Conservation (phyloP, 2,329 filamentous ascomycete species). For the Pseudocercospora eumusae region DNA sequence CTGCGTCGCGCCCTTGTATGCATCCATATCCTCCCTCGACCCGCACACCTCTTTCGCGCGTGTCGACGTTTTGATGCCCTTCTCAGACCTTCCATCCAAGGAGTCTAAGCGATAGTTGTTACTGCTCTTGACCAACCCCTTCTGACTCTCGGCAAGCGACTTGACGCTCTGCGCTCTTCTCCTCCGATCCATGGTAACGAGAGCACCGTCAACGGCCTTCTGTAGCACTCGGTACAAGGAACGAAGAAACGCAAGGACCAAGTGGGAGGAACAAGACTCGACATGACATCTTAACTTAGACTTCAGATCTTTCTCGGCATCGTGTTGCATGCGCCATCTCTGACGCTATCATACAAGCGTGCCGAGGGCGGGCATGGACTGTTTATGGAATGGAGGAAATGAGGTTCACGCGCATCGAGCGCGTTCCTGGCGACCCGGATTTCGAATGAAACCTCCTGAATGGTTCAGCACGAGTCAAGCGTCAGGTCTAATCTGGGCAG, state of each 20-base stretch:
- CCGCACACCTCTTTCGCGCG: constrained; percentile 1
- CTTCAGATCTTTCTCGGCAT: constrained; percentile 4
- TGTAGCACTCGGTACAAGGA: background rate
- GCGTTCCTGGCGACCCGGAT: constrained; percentile 5
- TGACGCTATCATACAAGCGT: constrained; percentile 1
- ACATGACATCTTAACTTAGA: background rate
- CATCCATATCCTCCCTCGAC: background rate
- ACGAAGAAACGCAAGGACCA: background rate
- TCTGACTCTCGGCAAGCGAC: constrained; percentile 6
- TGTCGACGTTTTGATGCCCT: background rate
- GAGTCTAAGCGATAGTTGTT: constrained; percentile 4
- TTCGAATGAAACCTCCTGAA: background rate
- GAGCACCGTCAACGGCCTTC: background rate
- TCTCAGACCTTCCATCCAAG: constrained; percentile 5
- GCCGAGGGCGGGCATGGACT: background rate
- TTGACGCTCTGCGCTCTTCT: constrained; percentile 6
- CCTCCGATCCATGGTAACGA: constrained; percentile 2
- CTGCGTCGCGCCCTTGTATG: constrained; percentile 4
- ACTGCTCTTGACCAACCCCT: constrained; percentile 6
- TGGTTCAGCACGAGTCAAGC: constrained; percentile 5
- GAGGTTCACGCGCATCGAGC: background rate
- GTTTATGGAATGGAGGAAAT: constrained; percentile 7
- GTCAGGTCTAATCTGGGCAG: background rate
- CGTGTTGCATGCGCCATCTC: constrained; percentile 1
- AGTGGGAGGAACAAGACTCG: background rate